Base-by-base conservation (phyloP, 75 land plant species). In the Cupressus sempervirens region DNA sequence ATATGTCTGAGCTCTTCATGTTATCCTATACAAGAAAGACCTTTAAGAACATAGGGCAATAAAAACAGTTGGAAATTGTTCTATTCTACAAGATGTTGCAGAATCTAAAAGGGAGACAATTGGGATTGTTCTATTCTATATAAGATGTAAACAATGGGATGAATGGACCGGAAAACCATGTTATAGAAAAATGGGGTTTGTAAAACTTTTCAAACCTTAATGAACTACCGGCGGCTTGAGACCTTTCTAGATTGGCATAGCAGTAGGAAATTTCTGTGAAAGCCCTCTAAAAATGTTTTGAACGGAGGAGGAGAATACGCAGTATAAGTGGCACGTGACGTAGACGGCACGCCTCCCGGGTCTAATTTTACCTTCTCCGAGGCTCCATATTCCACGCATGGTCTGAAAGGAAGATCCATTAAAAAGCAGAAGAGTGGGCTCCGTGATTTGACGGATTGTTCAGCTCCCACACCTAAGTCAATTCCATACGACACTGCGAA, bases 401-500 rank as follows among this genome's bases (percentile, higher is more conserved):
- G 45, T n/a, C 12, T 41, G 14, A 26, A 45, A 36, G 26, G 16
- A 76, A 36, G 16, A 76, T 76, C 50, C 50, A 41, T 79, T 9
- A n/a, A 79, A 43, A 79, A 12, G 50, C n/a, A n/a, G 81, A 11
- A 2, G 4, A 26, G 32, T n/a, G 81, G 40, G 13, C 29, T 50
- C 81, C 26, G 3, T 26, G 30, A 45, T 43, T n/a, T 43, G 81
- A 79, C 29, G 29, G 81, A 79, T 45, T 20, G 81, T 41, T 79
- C 48, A 79, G 81, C 81, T 45, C 4, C 81, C 81, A 43, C 30
- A 79, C 81, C 81, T 79, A 79, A 79, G 81, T 79, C 81, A 79
- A 11, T 26, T 45, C 13, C n/a, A 79, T 45, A 79, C 81, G 81
- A n/a, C 81, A 45, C 50, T 45, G 32, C 81, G 26, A 11, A n/a